These are phyloP conservation scores for Arxiozyma slooffiae DNA, from an alignment of 1,139 yeast genomes.

Conservation along the genomic window DNA sequence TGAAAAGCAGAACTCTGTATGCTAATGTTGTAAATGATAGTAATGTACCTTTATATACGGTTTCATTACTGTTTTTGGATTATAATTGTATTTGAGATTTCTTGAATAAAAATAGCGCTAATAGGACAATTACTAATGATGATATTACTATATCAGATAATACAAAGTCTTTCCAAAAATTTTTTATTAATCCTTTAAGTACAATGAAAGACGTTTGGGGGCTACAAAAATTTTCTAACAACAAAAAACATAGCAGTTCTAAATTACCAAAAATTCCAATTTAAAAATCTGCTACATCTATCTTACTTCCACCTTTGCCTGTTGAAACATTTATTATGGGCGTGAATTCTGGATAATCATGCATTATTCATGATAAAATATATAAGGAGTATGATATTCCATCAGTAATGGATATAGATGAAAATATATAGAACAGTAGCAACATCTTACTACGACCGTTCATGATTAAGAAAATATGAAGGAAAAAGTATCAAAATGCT, in stretches of 20 bases:
- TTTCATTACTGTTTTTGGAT: conserved; percentile 69
- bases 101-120: conserved; percentile 21
- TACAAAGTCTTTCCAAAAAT: conserved; percentile 18
- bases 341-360: conserved; percentile 41
- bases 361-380: conserved; percentile 69
- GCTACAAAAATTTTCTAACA: conserved; percentile 22
- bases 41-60: conserved; percentile 84
- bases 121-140: conserved; percentile 8
- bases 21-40: conserved; percentile 54
- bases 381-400: conserved; percentile 64
- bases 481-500: conserved; percentile 11
- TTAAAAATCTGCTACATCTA: conserved; percentile 71
- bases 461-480: conserved; percentile 33
- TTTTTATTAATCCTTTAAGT: conserved; percentile 24
- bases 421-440: conserved; percentile 12
- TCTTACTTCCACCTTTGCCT: conserved; percentile 83
- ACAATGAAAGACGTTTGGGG: conserved; percentile 26
- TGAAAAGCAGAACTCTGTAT: conserved; percentile 46
- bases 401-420: conserved; percentile 19
- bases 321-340: conserved; percentile 58
- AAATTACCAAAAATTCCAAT: conserved; percentile 62
- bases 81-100: conserved; percentile 40
- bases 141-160: conserved; percentile 17
- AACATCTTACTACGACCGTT: conserved; percentile 22
- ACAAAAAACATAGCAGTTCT: conserved; percentile 5